Evolutionary conservation across 257 asterid species (phyloP), one percentile per base, ranked within the genome.

Genomic region (Rehmannia glutinosa): DNA sequence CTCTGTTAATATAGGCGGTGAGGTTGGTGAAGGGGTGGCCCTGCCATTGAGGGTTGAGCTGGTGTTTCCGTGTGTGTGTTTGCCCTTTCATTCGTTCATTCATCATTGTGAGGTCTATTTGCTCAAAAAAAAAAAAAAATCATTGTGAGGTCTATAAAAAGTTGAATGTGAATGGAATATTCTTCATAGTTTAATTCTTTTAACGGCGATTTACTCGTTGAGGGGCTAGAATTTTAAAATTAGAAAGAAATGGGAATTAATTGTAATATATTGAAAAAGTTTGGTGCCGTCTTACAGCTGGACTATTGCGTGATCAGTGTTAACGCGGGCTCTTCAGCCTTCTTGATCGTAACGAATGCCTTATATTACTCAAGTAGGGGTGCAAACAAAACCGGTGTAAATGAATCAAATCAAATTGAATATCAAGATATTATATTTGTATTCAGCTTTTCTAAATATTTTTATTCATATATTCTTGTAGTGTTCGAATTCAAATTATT

Each of bases 141-240:
- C 38, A 32, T 32, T 32, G 62, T 49, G 73, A 68, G 78, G 82
- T 25, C 56, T 55, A 59, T 45, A 73, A 59, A 65, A 60, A 46
- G 12, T 8, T 17, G 49, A 43, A 39, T 47, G 1, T 50, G 50
- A 30, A 30, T 23, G 13, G 36, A 45, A 36, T 58, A 41, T 16
- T 46, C 13, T 8, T 68, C 43, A 4, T 5, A 41, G 5, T 15
- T 24, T 61, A 15, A 2, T 47, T 27, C 2, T 2, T 24, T 50
- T 41, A 32, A 77, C 78, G 79, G 63, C 64, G 76, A 62, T 27
- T 45, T 55, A 7, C n/a, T 65, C 73, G 70, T 27, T 65, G 2
- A 2, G 62, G 32, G 25, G n/a, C 39, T 4, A 25, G 8, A 15
- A 16, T 43, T 56, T 10, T 2, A 3, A 42, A 54, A 16, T 19